Percentiles rank a stretch among this genome's conserved stretches.
Evolutionary conservation across 2,329 filamentous ascomycete genomes (phyloP).

Genomic region (Pseudogymnoascus sp.): DNA sequence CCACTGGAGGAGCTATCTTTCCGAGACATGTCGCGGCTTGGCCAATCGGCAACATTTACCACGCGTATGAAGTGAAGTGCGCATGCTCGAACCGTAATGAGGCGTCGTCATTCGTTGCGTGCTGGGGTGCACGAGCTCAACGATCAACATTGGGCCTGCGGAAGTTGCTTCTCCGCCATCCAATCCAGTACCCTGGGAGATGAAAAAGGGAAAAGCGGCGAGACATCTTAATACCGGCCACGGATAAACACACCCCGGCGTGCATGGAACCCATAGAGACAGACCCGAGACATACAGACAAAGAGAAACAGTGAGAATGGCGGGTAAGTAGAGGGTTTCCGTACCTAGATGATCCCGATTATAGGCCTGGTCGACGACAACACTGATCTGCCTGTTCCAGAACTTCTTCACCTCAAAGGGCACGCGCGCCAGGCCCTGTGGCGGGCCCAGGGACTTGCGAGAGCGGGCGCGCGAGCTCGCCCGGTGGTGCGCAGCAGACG

Average conservation of each 20-base stretch:
- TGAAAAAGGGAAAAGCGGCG: slow-evolving; percentile 3
- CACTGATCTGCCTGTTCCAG: slow-evolving; percentile 43
- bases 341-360: slow-evolving; percentile 52
- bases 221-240: neutral
- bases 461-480: neutral
- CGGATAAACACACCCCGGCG: slow-evolving; percentile 2
- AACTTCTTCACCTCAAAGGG: slow-evolving; percentile 28
- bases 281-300: slow-evolving; percentile 6
- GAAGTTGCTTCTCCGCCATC: slow-evolving; percentile 7
- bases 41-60: neutral
- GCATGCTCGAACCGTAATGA: neutral
- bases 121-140: neutral
- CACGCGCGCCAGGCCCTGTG: slow-evolving; percentile 13
- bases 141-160: neutral
- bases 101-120: slow-evolving; percentile 5
- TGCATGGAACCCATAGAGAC: neutral
- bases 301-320: neutral
- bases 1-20: neutral
- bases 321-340: slow-evolving; percentile 15
- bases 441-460: slow-evolving; percentile 1
- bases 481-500: neutral
- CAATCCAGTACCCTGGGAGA: slow-evolving; percentile 1
- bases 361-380: slow-evolving; percentile 42
- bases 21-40: neutral
- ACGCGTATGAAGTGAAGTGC: neutral